Base-by-base conservation (phyloP, 2,329 filamentous ascomycete genomes). In the Dactylellina sp. region DNA sequence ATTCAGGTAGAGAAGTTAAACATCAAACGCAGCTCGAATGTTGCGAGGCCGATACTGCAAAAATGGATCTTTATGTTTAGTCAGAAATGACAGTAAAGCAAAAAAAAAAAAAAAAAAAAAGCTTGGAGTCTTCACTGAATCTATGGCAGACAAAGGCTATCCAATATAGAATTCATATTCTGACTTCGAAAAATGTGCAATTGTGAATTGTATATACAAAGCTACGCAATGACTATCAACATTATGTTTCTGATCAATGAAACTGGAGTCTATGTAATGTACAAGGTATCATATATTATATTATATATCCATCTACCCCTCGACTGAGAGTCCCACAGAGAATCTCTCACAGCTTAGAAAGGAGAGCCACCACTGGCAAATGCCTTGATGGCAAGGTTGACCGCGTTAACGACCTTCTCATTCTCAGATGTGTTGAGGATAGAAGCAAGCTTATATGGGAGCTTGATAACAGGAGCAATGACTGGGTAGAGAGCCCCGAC, bases 371-470 rank as follows among this genome's bases (percentile, higher is more conserved):
- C 52, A 18, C 28, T 61, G 47, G 57, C 42, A 18, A 71, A 32
- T 16, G 57, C 47, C 44, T 71, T 71, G 66, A 71, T 59, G 9
- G 66, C 66, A 39, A 50, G 32, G 52, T 71, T 71, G 22, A 64
- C 20, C 37, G 53, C 24, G 9, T 6, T 46, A 16, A 71, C 9
- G n/a, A 71, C 20, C 59, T 71, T 71, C 4, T 42, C 52, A 24
- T 72, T 64, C 60, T 72, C 68, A 14, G 60, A 60, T 7, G 60
- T 72, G 53, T 72, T 72, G 39, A 61, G 18, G 28, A 72, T 49
- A 5, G 68, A 60, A 9, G 53, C 44, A 49, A 71, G 42, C 66
- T 71, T 71, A 59, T 71, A 71, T 35, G 66, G 66, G 11, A 71
- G 59, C 59, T 64, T 71, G 66, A 71, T 50, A 35, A 71, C 32